phyloP scores from a whole-genome alignment of 176 grass and related monocot genomes.

The Ampelocalamus luodianensis region DNA sequence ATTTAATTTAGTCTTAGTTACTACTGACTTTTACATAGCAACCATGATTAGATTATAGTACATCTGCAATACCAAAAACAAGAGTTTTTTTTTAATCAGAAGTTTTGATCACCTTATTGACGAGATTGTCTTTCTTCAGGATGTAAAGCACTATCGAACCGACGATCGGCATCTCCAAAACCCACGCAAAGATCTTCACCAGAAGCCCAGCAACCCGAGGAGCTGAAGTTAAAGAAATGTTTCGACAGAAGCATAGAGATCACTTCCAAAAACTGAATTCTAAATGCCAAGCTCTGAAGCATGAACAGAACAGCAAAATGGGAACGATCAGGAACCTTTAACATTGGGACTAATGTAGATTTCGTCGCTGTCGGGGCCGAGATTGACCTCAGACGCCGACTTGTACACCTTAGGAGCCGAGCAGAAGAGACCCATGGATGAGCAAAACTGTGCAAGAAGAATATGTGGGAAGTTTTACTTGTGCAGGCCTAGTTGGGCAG shows the following conservation, averaged over 20 bases:
- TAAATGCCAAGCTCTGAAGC: background rate
- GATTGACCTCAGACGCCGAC: conserved; percentile 64
- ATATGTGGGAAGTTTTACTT: background rate
- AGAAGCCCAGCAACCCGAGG: conserved; percentile 75
- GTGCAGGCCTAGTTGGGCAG: background rate
- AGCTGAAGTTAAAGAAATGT: conserved; percentile 40
- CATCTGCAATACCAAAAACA: background rate
- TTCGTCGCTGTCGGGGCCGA: conserved; percentile 67
- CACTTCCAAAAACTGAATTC: background rate
- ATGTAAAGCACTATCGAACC: conserved; percentile 57
- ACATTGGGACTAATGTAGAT: conserved; percentile 78
- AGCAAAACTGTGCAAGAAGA: background rate
- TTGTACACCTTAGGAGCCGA: conserved; percentile 70
- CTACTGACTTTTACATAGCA: background rate
- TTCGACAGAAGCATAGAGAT: background rate
- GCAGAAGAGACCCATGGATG: conserved; percentile 63
- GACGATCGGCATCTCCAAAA: conserved; percentile 65
- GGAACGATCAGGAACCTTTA: conserved; percentile 43
- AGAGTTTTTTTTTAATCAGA: background rate
- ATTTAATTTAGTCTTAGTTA: background rate
- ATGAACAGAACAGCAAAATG: background rate
- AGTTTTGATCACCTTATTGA: conserved; percentile 58
- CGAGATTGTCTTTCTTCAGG: conserved; percentile 83
- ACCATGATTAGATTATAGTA: background rate
- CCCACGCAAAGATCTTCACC: conserved; percentile 86